A percentile compares a stretch with the other conserved stretches of the same genome.
Evolutionary conservation across 2,329 filamentous ascomycete species (phyloP).

Genomic region (Aphanoascus verrucosus): DNA sequence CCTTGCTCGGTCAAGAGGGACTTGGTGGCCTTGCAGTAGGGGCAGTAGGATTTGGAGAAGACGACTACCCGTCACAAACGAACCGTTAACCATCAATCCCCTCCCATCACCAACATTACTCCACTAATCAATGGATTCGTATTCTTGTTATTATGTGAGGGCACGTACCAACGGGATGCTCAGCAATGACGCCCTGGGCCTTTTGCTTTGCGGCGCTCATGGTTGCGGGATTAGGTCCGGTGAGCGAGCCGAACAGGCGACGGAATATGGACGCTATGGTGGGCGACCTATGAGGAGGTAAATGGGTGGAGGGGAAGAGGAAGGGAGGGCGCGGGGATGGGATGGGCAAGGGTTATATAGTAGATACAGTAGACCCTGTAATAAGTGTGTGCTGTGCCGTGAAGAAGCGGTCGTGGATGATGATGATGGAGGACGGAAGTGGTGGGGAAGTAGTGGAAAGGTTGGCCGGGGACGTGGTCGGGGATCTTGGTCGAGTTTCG

Average conservation of each 20-base stretch:
- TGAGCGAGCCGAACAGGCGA: constrained; percentile 55
- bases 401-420: too few relatives aligned
- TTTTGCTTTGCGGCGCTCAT: constrained; percentile 80
- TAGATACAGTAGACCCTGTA: background rate
- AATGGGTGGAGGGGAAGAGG: background rate
- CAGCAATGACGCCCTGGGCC: constrained; percentile 75
- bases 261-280: constrained; percentile 60
- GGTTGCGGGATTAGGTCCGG: constrained; percentile 48
- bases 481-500: too few relatives aligned
- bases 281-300: constrained; percentile 20
- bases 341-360: background rate
- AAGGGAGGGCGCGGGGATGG: background rate
- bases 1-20: constrained; percentile 55
- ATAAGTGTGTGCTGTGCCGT: too few relatives aligned
- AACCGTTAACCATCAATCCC: background rate
- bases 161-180: constrained; percentile 69
- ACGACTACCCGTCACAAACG: constrained; percentile 56
- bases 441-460: too few relatives aligned
- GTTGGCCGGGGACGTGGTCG: too few relatives aligned
- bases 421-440: too few relatives aligned
- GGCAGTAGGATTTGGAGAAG: constrained; percentile 96
- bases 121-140: too few relatives aligned
- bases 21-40: constrained; percentile 79
- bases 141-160: background rate
- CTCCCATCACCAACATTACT: too few relatives aligned